Evolutionary conservation across 169 alveolate species (phyloP).

Genomic region (Besnoitia besnoiti): DNA sequence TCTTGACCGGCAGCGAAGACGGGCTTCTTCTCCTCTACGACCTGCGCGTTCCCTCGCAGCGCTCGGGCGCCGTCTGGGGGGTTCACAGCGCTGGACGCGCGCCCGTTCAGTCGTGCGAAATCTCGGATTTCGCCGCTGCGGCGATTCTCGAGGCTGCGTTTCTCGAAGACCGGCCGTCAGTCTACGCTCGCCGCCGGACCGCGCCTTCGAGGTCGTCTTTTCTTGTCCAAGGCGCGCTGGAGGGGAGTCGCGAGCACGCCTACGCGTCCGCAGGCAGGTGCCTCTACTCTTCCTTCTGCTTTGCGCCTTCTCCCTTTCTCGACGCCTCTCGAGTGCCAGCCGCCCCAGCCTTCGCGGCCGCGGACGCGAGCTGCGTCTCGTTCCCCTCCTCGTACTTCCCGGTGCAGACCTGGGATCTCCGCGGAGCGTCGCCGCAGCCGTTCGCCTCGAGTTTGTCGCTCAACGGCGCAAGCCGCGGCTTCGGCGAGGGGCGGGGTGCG

Average conservation of each 20-base stretch:
- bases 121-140: constrained; percentile 9
- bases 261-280: background rate
- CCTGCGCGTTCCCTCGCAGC: constrained; percentile 45
- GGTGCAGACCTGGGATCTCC: constrained; percentile 24
- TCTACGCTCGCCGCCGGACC: too few species aligned
- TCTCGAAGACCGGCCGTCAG: background rate
- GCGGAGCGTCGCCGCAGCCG: background rate
- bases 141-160: constrained; percentile 8
- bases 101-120: background rate
- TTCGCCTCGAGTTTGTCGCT: too few species aligned
- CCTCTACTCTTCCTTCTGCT: background rate
- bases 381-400: constrained; percentile 32
- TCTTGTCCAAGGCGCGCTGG: background rate
- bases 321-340: background rate
- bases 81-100: background rate
- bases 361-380: background rate
- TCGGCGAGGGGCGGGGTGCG: background rate
- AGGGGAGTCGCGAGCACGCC: too few species aligned
- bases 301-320: background rate
- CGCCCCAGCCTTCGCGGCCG: background rate
- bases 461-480: too few species aligned
- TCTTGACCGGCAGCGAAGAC: constrained; percentile 53
- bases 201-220: background rate
- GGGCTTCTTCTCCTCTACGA: constrained; percentile 65
- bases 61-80: constrained; percentile 27